Evolutionary conservation across 192 early-diverging fungal genomes (phyloP).

Genomic region (Lobulomyces angularis): DNA sequence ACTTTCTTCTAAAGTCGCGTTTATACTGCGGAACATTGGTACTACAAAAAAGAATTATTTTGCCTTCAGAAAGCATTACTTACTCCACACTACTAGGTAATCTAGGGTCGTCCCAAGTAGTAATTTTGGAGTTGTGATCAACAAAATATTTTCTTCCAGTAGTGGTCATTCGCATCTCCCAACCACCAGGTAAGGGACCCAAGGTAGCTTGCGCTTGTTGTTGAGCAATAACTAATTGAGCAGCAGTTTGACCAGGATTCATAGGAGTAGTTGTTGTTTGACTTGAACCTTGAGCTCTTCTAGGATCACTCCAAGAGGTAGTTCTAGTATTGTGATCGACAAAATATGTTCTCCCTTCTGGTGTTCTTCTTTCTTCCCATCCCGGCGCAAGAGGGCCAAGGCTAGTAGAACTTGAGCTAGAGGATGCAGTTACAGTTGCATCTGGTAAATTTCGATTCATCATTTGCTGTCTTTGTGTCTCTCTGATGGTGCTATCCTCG

Average conservation of each 20-base stretch:
- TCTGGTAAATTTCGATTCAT: no score
- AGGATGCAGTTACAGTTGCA: no score
- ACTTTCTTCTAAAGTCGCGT: constrained; percentile 77
- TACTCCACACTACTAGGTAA: constrained; percentile 4
- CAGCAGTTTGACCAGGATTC: background rate
- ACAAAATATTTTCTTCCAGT: constrained; percentile 80
- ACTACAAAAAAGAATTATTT: background rate
- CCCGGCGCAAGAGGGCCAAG: no score
- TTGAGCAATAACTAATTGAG: constrained; percentile 13
- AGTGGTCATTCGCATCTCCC: constrained; percentile 79
- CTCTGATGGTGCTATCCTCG: no score
- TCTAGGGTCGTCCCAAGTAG: constrained; percentile 65
- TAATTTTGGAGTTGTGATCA: constrained; percentile 80
- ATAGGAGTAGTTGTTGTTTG: background rate
- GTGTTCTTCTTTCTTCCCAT: background rate
- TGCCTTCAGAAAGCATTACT: background rate
- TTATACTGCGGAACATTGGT: constrained; percentile 83
- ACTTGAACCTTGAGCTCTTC: background rate
- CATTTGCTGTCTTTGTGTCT: no score
- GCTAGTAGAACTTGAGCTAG: no score
- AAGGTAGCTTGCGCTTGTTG: constrained; percentile 49
- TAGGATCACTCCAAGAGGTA: no score
- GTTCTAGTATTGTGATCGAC: no score
- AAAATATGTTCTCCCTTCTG: background rate
- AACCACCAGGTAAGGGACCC: constrained; percentile 73